A percentile compares a stretch with the other conserved stretches of the same genome.
Conservation (phyloP, 257 asterid species). For the Verbascum thapsus region DNA sequence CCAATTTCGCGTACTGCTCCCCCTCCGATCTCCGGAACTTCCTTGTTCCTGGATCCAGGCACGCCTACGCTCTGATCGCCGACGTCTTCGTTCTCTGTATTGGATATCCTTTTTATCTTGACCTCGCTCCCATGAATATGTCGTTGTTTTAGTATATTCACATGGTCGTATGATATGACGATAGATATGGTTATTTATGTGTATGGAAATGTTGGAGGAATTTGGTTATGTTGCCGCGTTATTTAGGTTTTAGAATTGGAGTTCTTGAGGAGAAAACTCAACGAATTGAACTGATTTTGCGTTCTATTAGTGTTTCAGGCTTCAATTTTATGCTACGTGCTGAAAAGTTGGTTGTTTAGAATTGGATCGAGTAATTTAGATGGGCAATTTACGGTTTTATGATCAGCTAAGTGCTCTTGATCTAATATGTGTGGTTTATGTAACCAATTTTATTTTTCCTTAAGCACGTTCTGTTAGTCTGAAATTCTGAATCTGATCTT, state of each 20-base stretch:
- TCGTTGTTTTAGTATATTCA: slow-evolving; percentile 1
- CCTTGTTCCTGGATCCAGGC: slow-evolving; percentile 61
- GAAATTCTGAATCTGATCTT: not conserved
- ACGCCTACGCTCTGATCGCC: slow-evolving; percentile 60
- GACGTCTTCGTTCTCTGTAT: slow-evolving; percentile 75
- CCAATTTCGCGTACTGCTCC: slow-evolving; percentile 79
- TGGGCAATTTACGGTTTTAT: slow-evolving; percentile 17
- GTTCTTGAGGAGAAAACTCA: not conserved
- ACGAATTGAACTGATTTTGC: slow-evolving; percentile 14
- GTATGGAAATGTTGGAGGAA: slow-evolving; percentile 23
- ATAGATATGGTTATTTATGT: not conserved
- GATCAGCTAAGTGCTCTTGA: slow-evolving; percentile 4
- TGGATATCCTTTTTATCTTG: slow-evolving; percentile 73
- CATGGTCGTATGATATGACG: slow-evolving; percentile 17
- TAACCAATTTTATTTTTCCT: not conserved
- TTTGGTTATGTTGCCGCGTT: not conserved
- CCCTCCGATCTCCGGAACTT: slow-evolving; percentile 71
- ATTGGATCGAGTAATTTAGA: slow-evolving; percentile 9
- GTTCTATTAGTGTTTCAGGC: slow-evolving; percentile 4
- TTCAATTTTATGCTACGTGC: slow-evolving; percentile 20
- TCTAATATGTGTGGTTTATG: slow-evolving; percentile 15
- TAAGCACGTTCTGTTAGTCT: slow-evolving; percentile 5
- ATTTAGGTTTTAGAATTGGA: slow-evolving; percentile 24
- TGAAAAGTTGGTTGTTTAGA: not conserved
- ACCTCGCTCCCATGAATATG: too few relatives aligned